Conservation (phyloP, 2,329 filamentous ascomycete species). For the Rasamsonia emersonii region DNA sequence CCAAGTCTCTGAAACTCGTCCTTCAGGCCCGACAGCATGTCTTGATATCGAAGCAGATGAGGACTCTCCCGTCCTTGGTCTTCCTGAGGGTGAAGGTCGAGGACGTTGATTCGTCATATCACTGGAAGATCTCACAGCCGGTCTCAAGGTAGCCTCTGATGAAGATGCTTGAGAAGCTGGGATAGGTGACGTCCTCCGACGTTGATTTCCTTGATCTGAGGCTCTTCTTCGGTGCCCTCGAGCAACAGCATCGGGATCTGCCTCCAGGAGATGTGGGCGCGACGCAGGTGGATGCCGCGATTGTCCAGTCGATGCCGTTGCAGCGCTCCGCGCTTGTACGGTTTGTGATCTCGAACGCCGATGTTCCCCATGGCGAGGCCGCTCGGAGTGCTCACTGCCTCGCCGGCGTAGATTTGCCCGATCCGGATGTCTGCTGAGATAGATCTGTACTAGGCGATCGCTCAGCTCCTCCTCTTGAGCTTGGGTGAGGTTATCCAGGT, state of each 20-base stretch:
- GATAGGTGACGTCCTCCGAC: constrained; percentile 26
- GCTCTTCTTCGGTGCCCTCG: constrained; percentile 25
- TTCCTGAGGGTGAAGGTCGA: constrained; percentile 17
- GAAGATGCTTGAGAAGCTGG: constrained; percentile 23
- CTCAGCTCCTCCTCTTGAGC: constrained; percentile 83
- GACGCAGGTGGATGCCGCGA: constrained; percentile 20
- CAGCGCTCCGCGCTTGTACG: constrained; percentile 15
- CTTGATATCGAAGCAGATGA: constrained; percentile 18
- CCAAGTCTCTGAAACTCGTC: constrained; percentile 18
- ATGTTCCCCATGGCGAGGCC: constrained; percentile 22
- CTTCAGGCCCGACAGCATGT: constrained; percentile 26
- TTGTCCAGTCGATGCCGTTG: constrained; percentile 11
- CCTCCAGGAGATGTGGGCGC: constrained; percentile 25
- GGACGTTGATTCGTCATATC: constrained; percentile 27
- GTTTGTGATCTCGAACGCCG: constrained; percentile 24
- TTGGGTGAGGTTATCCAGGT: constrained; percentile 77
- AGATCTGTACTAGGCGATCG: constrained; percentile 82
- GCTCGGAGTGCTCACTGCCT: constrained; percentile 27
- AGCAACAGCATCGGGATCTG: constrained; percentile 15
- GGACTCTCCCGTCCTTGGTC: constrained; percentile 17
- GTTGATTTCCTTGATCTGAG: constrained; percentile 26
- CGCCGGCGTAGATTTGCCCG: constrained; percentile 29
- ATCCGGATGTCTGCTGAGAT: constrained; percentile 59
- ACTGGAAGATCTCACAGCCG: constrained; percentile 26
- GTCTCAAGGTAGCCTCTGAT: constrained; percentile 25